Base-by-base conservation (phyloP, 345 rosid species). In the Populus euphratica region DNA sequence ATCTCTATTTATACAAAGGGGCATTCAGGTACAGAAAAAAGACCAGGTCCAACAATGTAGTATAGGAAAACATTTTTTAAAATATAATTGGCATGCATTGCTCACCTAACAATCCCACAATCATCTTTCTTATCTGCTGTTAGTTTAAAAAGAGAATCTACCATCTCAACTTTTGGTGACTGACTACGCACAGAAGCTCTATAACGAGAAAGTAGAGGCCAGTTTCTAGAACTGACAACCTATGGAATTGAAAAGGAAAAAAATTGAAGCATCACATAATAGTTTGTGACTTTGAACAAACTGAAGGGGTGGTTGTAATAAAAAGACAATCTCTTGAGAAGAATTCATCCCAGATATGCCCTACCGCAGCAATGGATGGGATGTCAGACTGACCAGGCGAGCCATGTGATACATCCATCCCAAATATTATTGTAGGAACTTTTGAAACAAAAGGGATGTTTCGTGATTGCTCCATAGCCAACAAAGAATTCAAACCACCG, bases 361-460 rank as follows among this genome's bases (percentile, higher is more conserved):
- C 7, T 80, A 81, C 83, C 66, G 77, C 83, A 54, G 83, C 80
- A 66, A 81, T 65, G 10, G 83, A 81, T n/a, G 83, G 83, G 5
- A 68, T 23, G 21, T 47, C 77, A 64, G 80, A 76, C 6, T 72
- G 83, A 43, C 83, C 83, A 67, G 83, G 80, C 18, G 77, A 76
- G 17, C 80, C 83, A 59, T 81, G 80, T 7, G 77, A 81, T 6
- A 81, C 83, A 68, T 81, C 83, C 77, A 81, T 81, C 47, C 83
- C 80, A 35, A 81, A 56, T 29, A 77, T 77, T 33, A 81, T 77
- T 66, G 83, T 81, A n/a, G 83, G 83, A 54, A 76, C 43, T 49
- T 76, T 68, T 3, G 83, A 67, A 18, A 77, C 76, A 44, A 81
- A n/a, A 29, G 77, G 83, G 29, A 81, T 41, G 65, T 13, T 33